Conservation (phyloP, 2,329 filamentous ascomycete species). For the Trematosphaeria pertusa region DNA sequence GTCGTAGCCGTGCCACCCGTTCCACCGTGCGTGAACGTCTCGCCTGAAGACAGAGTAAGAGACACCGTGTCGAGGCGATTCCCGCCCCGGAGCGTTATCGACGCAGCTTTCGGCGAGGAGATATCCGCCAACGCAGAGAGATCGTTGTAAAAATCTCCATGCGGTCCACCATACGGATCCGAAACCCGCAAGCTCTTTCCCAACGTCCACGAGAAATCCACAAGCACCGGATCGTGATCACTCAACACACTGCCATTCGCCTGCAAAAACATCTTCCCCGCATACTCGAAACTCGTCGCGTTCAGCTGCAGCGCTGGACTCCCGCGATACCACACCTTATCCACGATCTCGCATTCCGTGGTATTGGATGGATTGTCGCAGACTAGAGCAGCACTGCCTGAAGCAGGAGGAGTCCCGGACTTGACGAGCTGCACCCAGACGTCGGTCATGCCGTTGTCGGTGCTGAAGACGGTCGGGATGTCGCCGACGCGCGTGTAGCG, state of each 20-base stretch:
- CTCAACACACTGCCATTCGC: constrained; percentile 63
- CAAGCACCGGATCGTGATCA: constrained; percentile 70
- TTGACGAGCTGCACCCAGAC: constrained; percentile 64
- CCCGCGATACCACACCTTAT: constrained; percentile 69
- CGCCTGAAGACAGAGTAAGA: constrained; percentile 58
- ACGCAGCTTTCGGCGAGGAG: constrained; percentile 43
- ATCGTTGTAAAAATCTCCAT: constrained; percentile 65
- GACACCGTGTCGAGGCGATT: constrained; percentile 60
- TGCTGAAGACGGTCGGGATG: constrained; percentile 59
- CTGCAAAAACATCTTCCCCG: constrained; percentile 64
- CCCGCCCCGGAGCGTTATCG: constrained; percentile 56
- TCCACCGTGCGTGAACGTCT: constrained; percentile 61
- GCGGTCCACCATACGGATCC: constrained; percentile 56
- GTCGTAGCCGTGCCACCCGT: constrained; percentile 55
- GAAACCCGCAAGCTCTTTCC: constrained; percentile 55
- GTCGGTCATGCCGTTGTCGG: constrained; percentile 62
- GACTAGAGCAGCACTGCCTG: constrained; percentile 45
- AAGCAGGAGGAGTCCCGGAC: constrained; percentile 24
- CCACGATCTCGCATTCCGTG: constrained; percentile 67
- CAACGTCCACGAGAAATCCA: constrained; percentile 52
- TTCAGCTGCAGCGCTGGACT: constrained; percentile 55
- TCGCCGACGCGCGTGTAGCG: constrained; percentile 66
- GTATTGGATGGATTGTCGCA: constrained; percentile 66
- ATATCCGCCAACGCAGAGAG: constrained; percentile 48
- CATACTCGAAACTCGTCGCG: constrained; percentile 63